phyloP scores from a whole-genome alignment of 768 basidiomycete species.

The Rickenella mellea region DNA sequence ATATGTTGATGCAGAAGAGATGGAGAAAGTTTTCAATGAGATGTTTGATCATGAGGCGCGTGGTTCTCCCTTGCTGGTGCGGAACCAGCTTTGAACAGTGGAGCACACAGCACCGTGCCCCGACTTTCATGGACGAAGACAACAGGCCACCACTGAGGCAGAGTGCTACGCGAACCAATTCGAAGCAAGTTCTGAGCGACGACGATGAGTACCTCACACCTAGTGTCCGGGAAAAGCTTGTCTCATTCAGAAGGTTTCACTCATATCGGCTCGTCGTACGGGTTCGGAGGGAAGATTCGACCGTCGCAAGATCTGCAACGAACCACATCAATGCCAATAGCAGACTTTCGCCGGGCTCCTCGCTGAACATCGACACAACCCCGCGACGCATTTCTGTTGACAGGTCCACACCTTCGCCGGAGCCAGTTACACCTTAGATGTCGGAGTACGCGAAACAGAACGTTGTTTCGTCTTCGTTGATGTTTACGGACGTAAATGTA shows the following conservation, averaged over 20 bases:
- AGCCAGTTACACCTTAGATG: no score
- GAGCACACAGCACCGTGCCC: slow-evolving; percentile 42
- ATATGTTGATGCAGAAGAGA: slow-evolving; percentile 87
- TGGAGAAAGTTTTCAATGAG: slow-evolving; percentile 81
- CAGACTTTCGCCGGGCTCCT: slow-evolving; percentile 22
- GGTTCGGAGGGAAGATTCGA: no score
- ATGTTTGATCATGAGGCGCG: slow-evolving; percentile 54
- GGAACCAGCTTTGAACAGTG: slow-evolving; percentile 23
- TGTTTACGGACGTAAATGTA: no score
- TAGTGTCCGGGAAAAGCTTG: slow-evolving; percentile 62
- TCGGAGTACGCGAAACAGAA: no score
- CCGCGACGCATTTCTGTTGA: slow-evolving; percentile 14
- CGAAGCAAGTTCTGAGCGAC: slow-evolving; percentile 72
- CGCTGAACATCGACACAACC: slow-evolving; percentile 9
- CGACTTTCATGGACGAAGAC: slow-evolving; percentile 79
- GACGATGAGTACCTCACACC: slow-evolving; percentile 60
- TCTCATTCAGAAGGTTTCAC: no score
- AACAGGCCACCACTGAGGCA: slow-evolving; percentile 48
- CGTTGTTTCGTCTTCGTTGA: no score
- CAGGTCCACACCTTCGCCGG: no score
- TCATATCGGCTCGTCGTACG: no score
- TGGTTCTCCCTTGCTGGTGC: slow-evolving; percentile 70
- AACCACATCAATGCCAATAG: slow-evolving; percentile 11
- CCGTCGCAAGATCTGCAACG: background rate
- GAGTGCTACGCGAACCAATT: slow-evolving; percentile 47